Base-by-base conservation (phyloP, 2,329 filamentous ascomycete genomes). In the Xylaria hypoxylon region DNA sequence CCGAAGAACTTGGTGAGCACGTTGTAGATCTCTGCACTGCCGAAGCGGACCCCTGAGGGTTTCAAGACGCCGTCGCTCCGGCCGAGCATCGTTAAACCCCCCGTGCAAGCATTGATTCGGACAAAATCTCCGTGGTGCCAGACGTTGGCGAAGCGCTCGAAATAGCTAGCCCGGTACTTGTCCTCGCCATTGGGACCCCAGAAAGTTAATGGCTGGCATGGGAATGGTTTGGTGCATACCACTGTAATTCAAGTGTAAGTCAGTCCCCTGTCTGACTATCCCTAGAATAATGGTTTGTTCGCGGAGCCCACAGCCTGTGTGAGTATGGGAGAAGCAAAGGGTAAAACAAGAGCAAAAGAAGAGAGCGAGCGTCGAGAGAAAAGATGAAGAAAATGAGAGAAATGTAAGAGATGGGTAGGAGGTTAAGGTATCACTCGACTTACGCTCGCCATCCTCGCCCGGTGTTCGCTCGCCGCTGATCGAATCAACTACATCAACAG, bases 61-160 rank as follows among this genome's bases (percentile, higher is more conserved):
- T 99, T 99, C 15, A 99, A 82, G 5, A 98, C 92, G 3, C 96
- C 96, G 74, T 99, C 95, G 58, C 92, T 96, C 28, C 95, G 87
- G 2, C 96, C 95, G 0, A 98, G 86, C 95, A 98, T 98, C 71
- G 93, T 85, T 10, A 98, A 81, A 0, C 94, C 93, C 13, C 92
- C 90, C 0, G 92, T 96, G 17, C 81, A 75, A 0, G 89, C 8
- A 24, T 94, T 91, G 7, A 89, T 85, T 45, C 84, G 83, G 38
- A 97, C 88, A 76, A 97, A 98, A 79, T 99, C 96, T 33, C 95
- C 95, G 75, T 99, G 95, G 76, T 97, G 94, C 96, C 96, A 98
- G 15, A 93, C 85, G 1, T 85, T 81, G 1, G 85, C 81, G 77
- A 97, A 98, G 6, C 89, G 87, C 68, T 96, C 92, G 74, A 99